Percentiles rank a stretch among this genome's conserved stretches.
Evolutionary conservation across 2,329 filamentous ascomycete species (phyloP).

Genomic region (Pseudocercospora macadamiae): DNA sequence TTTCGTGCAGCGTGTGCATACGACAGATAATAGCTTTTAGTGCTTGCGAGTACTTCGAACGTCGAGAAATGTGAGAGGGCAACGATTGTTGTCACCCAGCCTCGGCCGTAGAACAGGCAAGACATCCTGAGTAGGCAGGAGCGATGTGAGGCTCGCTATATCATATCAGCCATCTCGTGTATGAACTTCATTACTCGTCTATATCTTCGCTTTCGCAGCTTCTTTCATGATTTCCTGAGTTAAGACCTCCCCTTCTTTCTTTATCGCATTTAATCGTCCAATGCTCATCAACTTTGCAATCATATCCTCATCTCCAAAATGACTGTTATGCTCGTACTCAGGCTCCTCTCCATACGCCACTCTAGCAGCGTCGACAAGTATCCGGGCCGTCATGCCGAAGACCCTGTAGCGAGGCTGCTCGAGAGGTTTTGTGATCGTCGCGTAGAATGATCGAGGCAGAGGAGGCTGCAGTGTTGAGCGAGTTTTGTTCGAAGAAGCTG

Average conservation of each 20-base stretch:
- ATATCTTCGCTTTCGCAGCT: slow-evolving; percentile 39
- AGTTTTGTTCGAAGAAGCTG: slow-evolving; percentile 15
- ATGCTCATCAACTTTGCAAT: slow-evolving; percentile 60
- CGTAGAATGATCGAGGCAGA: slow-evolving; percentile 35
- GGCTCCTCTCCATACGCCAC: slow-evolving; percentile 82
- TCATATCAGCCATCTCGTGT: not conserved
- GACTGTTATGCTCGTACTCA: slow-evolving; percentile 74
- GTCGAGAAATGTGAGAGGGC: too few species aligned
- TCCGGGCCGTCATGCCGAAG: slow-evolving; percentile 92
- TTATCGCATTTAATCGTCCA: slow-evolving; percentile 58
- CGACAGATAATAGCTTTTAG: too few species aligned
- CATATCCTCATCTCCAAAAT: slow-evolving; percentile 69
- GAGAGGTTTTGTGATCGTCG: slow-evolving; percentile 31
- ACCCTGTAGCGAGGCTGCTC: slow-evolving; percentile 66
- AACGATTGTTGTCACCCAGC: too few species aligned
- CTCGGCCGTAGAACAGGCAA: too few species aligned
- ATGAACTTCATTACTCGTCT: slow-evolving; percentile 6
- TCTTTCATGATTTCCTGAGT: slow-evolving; percentile 42
- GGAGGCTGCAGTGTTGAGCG: slow-evolving; percentile 31
- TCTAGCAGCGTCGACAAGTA: slow-evolving; percentile 83
- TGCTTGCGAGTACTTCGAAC: too few species aligned
- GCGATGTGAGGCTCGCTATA: too few species aligned
- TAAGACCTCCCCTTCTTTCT: slow-evolving; percentile 53
- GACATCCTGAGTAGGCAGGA: too few species aligned
- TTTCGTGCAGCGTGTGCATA: too few species aligned